Evolutionary conservation across 441 rosid genomes (phyloP), one percentile per base, ranked within the genome.

Genomic region (Populus trichocarpa): DNA sequence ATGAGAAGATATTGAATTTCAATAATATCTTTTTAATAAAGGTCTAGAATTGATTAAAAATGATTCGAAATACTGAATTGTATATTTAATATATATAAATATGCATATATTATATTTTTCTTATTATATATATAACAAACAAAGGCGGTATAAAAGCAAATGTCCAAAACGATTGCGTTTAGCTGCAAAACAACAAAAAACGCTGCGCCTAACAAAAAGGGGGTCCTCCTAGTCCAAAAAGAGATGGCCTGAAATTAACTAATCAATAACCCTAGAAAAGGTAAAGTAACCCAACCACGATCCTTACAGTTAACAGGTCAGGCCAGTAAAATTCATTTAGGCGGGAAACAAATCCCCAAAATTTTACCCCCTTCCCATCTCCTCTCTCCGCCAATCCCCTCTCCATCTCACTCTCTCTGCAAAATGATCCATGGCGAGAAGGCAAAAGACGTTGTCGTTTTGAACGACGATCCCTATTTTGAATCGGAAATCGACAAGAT

Each of bases 401-500:
- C 32, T 30, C 42, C 18, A n/a, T 16, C 77, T 80, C 76, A 67
- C 59, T 25, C 32, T 59, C 23, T 10, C 16, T 26, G 53, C 61
- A 76, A 64, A 71, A 89, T 89, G 93, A 85, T 79, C 65, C 78
- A 72, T 25, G 53, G 67, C 32, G 32, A 63, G 18, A 8, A 66
- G 42, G 22, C 74, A 1, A 53, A 53, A 53, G 61, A 16, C 22
- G 78, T 77, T 8, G 65, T 77, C 73, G 66, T 66, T 6, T 46
- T 64, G 69, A 88, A 83, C 74, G 87, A 84, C 75, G 86, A 83
- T 59, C 65, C 85, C 1, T 77, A 83, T 8, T 20, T 70, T 8
- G 80, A 87, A 12, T 75, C 85, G 33, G 88, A 86, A 71, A 89
- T 90, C 46, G 81, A 81, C 25, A 71, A 75, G 82, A 83, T 95